Conservation (phyloP, 1,284 basidiomycete genomes). For the Microbotryum scabiosae region DNA sequence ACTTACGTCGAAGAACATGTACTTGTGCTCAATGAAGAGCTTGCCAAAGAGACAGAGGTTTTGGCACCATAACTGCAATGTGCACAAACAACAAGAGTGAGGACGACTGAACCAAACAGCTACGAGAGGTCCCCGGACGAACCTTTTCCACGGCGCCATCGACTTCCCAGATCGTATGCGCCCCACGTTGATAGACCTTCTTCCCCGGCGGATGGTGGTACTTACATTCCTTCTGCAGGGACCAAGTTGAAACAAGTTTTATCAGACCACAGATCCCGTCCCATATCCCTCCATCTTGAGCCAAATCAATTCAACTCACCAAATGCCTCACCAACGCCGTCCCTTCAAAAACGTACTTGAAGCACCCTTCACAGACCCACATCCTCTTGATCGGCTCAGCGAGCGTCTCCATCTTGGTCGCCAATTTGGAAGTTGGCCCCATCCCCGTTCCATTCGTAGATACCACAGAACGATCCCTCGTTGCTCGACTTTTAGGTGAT, state of each 20-base stretch:
- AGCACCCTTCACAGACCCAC: conserved; percentile 86
- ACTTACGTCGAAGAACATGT: conserved; percentile 76
- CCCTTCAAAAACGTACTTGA: conserved; percentile 86
- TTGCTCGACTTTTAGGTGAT: background rate
- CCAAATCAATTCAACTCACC: conserved; percentile 47
- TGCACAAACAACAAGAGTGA: too few relatives aligned
- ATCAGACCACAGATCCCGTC: too few relatives aligned
- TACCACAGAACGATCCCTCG: conserved; percentile 8
- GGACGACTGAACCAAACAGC: too few relatives aligned
- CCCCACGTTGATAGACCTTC: conserved; percentile 83
- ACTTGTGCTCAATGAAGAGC: conserved; percentile 98
- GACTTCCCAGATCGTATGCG: conserved; percentile 89
- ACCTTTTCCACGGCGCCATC: conserved; percentile 81
- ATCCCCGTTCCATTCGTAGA: background rate
- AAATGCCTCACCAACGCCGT: conserved; percentile 63
- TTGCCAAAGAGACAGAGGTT: conserved; percentile 93
- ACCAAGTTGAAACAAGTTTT: too few relatives aligned
- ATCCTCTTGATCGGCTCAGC: conserved; percentile 37
- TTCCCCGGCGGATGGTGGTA: conserved; percentile 71
- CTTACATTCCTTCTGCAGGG: conserved; percentile 58
- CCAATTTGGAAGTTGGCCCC: background rate
- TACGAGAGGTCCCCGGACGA: too few relatives aligned
- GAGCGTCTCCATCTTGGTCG: background rate
- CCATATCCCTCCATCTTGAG: too few relatives aligned
- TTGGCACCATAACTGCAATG: conserved; percentile 76